Conservation (phyloP, 2,329 filamentous ascomycete species). For the Cladosporium sp. region DNA sequence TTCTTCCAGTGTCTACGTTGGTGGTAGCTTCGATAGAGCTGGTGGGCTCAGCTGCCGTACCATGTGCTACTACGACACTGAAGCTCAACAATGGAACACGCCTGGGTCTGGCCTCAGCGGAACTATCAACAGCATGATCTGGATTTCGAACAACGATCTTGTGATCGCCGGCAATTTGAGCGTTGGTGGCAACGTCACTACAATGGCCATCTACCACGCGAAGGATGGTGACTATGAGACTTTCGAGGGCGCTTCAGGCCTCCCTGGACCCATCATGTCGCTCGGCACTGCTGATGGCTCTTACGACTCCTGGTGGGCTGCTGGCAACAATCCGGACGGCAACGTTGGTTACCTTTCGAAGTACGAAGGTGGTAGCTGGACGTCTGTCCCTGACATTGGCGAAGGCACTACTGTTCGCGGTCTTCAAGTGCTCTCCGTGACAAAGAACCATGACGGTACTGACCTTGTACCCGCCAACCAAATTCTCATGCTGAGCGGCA, state of each 20-base stretch:
- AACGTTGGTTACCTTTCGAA: slow-evolving; percentile 78
- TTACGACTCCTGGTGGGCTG: slow-evolving; percentile 76
- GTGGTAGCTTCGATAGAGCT: slow-evolving; percentile 79
- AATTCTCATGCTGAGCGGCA: slow-evolving; percentile 80
- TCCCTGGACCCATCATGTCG: slow-evolving; percentile 79
- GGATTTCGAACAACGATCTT: slow-evolving; percentile 71
- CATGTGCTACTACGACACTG: slow-evolving; percentile 77
- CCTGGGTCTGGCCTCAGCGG: slow-evolving; percentile 74
- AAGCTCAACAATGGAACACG: slow-evolving; percentile 73
- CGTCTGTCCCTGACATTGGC: slow-evolving; percentile 65
- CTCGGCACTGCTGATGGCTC: slow-evolving; percentile 74
- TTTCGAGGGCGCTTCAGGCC: slow-evolving; percentile 61
- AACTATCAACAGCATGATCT: slow-evolving; percentile 70
- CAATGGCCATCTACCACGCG: slow-evolving; percentile 72
- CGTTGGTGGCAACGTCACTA: slow-evolving; percentile 65
- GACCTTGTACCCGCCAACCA: slow-evolving; percentile 67
- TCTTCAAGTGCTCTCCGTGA: slow-evolving; percentile 77
- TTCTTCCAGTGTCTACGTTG: slow-evolving; percentile 77
- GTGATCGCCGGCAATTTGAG: slow-evolving; percentile 77
- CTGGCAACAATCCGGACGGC: slow-evolving; percentile 63
- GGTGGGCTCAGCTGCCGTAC: slow-evolving; percentile 80
- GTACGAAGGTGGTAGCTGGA: slow-evolving; percentile 71
- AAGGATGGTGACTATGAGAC: slow-evolving; percentile 66
- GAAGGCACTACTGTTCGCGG: slow-evolving; percentile 70
- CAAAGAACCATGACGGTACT: slow-evolving; percentile 65